These are phyloP conservation scores for Hypoxylon sp. DNA, from an alignment of 2,329 filamentous ascomycete species.

Conservation along the genomic window DNA sequence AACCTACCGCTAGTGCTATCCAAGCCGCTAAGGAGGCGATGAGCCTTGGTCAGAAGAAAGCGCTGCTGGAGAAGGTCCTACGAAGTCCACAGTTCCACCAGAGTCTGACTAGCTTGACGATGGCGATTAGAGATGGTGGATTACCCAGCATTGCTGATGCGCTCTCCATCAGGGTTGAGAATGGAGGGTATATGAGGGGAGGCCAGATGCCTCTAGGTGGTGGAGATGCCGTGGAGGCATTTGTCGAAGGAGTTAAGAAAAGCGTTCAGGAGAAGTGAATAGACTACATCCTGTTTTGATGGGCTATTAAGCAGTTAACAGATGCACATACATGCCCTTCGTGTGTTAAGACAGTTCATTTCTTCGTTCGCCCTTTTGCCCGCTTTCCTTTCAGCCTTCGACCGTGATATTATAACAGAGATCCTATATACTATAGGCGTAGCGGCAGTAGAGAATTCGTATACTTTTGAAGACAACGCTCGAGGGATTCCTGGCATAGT, in stretches of 20 bases:
- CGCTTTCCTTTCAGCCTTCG: background rate
- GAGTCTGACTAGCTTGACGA: conserved; percentile 84
- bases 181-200: conserved; percentile 84
- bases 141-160: conserved; percentile 91
- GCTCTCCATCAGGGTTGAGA: conserved; percentile 81
- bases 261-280: conserved; percentile 71
- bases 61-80: conserved; percentile 83
- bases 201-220: conserved; percentile 88
- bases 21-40: conserved; percentile 81
- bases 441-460: background rate
- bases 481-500: no score
- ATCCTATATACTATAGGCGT: background rate
- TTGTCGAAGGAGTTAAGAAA: conserved; percentile 89
- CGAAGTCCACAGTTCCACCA: conserved; percentile 93
- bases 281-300: background rate
- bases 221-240: conserved; percentile 89
- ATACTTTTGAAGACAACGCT: no score
- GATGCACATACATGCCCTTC: conserved; percentile 8
- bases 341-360: background rate
- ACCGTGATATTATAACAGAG: background rate
- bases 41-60: conserved; percentile 81
- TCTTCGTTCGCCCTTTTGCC: background rate
- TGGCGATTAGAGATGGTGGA: conserved; percentile 90
- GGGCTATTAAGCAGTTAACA: background rate
- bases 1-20: conserved; percentile 77